phyloP scores from a whole-genome alignment of 192 early-diverging fungal genomes.

The Umbelopsis isabellina region DNA sequence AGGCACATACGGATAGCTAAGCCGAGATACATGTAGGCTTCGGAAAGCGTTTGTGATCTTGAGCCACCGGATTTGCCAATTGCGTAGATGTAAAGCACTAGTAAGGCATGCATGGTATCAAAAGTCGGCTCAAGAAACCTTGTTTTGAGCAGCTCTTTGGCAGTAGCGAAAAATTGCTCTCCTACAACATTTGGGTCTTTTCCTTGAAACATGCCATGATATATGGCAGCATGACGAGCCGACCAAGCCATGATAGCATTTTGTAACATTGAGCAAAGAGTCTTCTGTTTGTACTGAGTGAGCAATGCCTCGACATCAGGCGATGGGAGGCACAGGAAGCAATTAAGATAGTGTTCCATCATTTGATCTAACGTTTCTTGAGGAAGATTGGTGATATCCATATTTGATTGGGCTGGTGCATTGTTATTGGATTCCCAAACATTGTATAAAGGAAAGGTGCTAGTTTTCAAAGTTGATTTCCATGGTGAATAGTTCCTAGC shows the following conservation, averaged over 20 bases:
- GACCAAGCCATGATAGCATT: constrained; percentile 42
- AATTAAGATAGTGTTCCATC: constrained; percentile 32
- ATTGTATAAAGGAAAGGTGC: constrained; percentile 40
- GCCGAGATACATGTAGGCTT: constrained; percentile 36
- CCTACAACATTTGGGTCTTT: constrained; percentile 42
- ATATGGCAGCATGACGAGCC: constrained; percentile 39
- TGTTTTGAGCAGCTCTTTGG: constrained; percentile 26
- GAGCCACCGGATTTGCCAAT: constrained; percentile 35
- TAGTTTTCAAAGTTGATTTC: constrained; percentile 23
- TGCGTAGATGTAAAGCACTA: constrained; percentile 42
- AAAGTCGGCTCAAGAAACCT: constrained; percentile 28
- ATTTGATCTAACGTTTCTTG: constrained; percentile 23
- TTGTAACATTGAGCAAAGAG: constrained; percentile 24
- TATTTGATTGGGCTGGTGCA: constrained; percentile 2
- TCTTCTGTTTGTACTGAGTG: constrained; percentile 16
- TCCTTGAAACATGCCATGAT: constrained; percentile 39
- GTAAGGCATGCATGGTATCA: constrained; percentile 34
- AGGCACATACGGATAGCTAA: constrained; percentile 41
- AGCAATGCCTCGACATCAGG: constrained; percentile 27
- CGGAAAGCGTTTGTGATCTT: constrained; percentile 28
- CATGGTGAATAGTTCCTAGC: constrained; percentile 22
- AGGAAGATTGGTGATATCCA: constrained; percentile 11
- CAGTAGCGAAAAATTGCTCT: constrained; percentile 33
- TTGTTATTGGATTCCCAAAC: constrained; percentile 33
- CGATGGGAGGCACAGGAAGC: constrained; percentile 34